These are phyloP conservation scores for Drosera spatulata DNA, from an alignment of 179 eudicot genomes.

Conservation along the genomic window DNA sequence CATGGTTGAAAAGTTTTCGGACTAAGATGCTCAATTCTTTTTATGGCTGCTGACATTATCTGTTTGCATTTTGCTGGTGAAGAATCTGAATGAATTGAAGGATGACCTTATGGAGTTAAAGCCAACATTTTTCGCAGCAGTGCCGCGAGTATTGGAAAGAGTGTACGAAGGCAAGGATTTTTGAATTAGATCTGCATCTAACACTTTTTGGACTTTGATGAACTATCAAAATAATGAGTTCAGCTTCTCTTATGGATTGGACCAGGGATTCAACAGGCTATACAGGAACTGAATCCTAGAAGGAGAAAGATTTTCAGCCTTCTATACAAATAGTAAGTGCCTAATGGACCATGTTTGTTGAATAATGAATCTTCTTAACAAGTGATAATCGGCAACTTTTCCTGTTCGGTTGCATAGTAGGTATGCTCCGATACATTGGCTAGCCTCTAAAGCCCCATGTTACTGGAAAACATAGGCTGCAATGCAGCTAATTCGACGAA, in stretches of 20 bases:
- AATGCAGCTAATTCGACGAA: not conserved
- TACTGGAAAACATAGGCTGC: no score
- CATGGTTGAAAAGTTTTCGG: no score
- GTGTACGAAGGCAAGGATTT: constrained; percentile 66
- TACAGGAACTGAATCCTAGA: constrained; percentile 66
- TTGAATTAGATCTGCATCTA: not conserved
- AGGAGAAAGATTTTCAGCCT: constrained; percentile 69
- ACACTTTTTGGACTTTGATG: not conserved
- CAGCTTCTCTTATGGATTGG: not conserved
- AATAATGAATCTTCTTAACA: no score
- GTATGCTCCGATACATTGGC: no score
- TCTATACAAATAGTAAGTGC: constrained; percentile 67
- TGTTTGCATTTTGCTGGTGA: constrained; percentile 11
- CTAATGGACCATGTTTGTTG: not conserved
- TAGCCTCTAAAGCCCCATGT: no score
- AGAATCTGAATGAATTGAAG: constrained; percentile 63
- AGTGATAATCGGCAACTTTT: no score
- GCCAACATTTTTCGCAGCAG: constrained; percentile 94
- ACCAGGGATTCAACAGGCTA: constrained; percentile 65
- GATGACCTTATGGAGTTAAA: constrained; percentile 86
- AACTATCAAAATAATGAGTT: not conserved
- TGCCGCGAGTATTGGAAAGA: constrained; percentile 80
- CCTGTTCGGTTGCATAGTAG: no score
- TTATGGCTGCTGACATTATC: not conserved
- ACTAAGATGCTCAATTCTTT: not conserved